These are phyloP conservation scores for Lactifluus subvellereus DNA, from an alignment of 768 basidiomycete species.

Conservation along the genomic window DNA sequence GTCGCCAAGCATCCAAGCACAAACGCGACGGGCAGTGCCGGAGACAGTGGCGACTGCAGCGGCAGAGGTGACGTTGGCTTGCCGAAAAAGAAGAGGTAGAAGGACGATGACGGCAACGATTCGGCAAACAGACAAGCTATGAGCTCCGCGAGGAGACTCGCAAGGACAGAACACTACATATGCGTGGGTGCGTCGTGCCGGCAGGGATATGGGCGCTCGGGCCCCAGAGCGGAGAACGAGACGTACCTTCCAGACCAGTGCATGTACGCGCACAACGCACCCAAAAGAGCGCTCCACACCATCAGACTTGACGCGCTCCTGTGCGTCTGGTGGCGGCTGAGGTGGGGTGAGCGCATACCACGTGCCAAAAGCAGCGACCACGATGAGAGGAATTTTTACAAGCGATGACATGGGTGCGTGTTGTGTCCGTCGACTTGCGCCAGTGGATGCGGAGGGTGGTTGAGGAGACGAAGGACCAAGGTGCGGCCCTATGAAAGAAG, in stretches of 20 bases:
- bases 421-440: neutral
- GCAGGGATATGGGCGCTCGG: no score
- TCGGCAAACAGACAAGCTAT: neutral
- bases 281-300: conserved; percentile 23
- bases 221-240: neutral
- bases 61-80: neutral
- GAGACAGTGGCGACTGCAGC: neutral
- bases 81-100: neutral
- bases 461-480: neutral
- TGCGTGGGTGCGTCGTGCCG: neutral
- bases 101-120: neutral
- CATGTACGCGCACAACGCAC: conserved; percentile 17
- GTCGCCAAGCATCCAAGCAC: conserved; percentile 15
- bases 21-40: conserved; percentile 3
- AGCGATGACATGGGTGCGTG: conserved; percentile 8
- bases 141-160: conserved; percentile 11
- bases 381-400: conserved; percentile 13
- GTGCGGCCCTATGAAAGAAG: neutral
- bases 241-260: conserved; percentile 22
- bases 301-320: conserved; percentile 11
- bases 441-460: neutral
- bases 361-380: conserved; percentile 2
- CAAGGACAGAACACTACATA: conserved; percentile 14
- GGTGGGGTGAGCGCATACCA: conserved; percentile 23
- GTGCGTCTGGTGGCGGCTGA: conserved; percentile 12